Conservation (phyloP, 2,329 filamentous ascomycete species). For the Purpureocillium lavendulum region DNA sequence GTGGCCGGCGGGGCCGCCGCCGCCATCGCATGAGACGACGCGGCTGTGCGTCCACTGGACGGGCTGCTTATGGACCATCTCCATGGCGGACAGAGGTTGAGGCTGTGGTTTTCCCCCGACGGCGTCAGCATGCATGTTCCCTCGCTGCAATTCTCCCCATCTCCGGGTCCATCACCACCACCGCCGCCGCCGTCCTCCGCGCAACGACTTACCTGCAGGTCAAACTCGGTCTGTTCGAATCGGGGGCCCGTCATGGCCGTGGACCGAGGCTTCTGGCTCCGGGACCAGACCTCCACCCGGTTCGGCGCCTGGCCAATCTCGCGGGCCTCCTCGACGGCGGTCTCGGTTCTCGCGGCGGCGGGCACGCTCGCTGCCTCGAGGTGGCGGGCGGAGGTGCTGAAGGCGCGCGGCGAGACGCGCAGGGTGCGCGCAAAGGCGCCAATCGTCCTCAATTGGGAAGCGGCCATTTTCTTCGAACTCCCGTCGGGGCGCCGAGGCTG, state of each 20-base stretch:
- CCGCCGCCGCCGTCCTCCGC: conserved; percentile 1
- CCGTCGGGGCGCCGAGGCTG: not conserved
- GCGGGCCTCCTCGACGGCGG: conserved; percentile 33
- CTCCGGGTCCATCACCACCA: too few relatives aligned
- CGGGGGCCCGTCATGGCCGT: conserved; percentile 87
- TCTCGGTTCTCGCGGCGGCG: conserved; percentile 27
- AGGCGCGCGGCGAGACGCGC: conserved; percentile 36
- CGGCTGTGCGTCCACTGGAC: conserved; percentile 84
- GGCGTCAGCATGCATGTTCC: conserved; percentile 10
- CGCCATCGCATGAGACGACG: conserved; percentile 82
- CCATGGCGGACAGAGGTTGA: conserved; percentile 81
- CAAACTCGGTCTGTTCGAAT: conserved; percentile 96
- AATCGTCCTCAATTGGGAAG: conserved; percentile 36
- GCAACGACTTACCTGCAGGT: conserved; percentile 62
- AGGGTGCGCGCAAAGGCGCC: conserved; percentile 34
- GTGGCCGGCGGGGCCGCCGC: conserved; percentile 82
- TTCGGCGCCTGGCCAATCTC: conserved; percentile 77
- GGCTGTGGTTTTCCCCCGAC: conserved; percentile 48
- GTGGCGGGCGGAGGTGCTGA: conserved; percentile 38
- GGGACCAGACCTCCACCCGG: conserved; percentile 70
- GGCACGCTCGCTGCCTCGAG: conserved; percentile 32
- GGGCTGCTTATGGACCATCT: conserved; percentile 91
- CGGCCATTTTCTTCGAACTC: conserved; percentile 27
- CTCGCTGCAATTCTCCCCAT: too few relatives aligned
- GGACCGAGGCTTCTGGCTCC: conserved; percentile 72